phyloP scores from a whole-genome alignment of 129 eudicot genomes.

The Glebionis coronaria region DNA sequence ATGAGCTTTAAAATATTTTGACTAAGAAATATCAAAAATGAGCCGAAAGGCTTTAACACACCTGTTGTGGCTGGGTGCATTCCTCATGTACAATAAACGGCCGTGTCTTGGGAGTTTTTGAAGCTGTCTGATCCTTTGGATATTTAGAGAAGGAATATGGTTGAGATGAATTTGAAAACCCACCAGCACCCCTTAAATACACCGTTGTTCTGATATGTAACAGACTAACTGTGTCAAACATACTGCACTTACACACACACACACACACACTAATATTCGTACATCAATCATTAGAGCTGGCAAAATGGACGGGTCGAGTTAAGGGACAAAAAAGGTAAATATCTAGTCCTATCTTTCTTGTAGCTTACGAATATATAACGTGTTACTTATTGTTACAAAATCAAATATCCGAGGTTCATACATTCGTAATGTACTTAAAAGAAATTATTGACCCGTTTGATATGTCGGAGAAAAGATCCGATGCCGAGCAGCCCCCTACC shows the following conservation, averaged over 20 bases:
- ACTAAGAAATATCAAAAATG: background rate
- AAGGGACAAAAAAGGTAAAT: background rate
- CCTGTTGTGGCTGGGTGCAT: slow-evolving; percentile 86
- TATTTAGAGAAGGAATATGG: slow-evolving; percentile 68
- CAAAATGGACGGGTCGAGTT: background rate
- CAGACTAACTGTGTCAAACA: slow-evolving; percentile 21
- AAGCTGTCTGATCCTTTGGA: slow-evolving; percentile 38
- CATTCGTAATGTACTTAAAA: no score
- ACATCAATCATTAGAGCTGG: slow-evolving; percentile 4
- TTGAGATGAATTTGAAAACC: slow-evolving; percentile 78
- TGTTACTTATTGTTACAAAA: no score
- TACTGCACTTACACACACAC: background rate
- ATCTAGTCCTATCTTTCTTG: no score
- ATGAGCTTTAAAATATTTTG: background rate
- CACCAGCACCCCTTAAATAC: slow-evolving; percentile 89
- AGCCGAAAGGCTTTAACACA: slow-evolving; percentile 24
- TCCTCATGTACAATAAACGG: slow-evolving; percentile 78
- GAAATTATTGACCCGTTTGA: no score
- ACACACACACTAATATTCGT: slow-evolving; percentile 3
- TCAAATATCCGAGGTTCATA: no score
- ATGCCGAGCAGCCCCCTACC: no score
- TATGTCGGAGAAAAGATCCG: no score
- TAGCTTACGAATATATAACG: no score
- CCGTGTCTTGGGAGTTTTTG: slow-evolving; percentile 57
- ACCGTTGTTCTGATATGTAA: slow-evolving; percentile 45